Conservation (phyloP, 202 grass and related monocot genomes). For the Setaria italica region DNA sequence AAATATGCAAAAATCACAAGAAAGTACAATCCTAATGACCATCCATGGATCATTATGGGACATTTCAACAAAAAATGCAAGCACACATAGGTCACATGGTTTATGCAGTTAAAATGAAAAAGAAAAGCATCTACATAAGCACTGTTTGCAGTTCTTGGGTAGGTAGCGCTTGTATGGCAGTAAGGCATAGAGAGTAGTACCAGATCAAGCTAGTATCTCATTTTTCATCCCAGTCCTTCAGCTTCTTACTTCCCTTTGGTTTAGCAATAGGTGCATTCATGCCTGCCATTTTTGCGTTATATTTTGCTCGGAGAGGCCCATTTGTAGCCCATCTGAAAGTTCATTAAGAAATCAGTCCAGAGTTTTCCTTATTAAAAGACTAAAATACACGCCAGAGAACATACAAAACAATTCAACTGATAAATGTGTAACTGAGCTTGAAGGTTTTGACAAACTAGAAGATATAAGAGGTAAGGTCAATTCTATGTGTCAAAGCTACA, state of each 20-base stretch:
- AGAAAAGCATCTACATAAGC: conserved; percentile 24
- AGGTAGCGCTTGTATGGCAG: not conserved
- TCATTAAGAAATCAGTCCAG: conserved; percentile 26
- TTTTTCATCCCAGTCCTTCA: conserved; percentile 90
- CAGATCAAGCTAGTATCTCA: conserved; percentile 38
- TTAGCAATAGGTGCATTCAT: conserved; percentile 91
- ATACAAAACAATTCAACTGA: conserved; percentile 8
- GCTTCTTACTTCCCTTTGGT: conserved; percentile 93
- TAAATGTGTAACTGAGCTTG: conserved; percentile 19
- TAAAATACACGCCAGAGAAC: not conserved
- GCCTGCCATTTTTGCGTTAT: conserved; percentile 92
- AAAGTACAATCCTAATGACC: conserved; percentile 24
- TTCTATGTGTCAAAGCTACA: conserved; percentile 17
- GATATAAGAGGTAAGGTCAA: not conserved
- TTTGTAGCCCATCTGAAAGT: conserved; percentile 83
- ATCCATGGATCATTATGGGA: not conserved
- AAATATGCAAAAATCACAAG: not conserved
- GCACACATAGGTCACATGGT: not conserved
- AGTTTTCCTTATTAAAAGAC: conserved; percentile 41
- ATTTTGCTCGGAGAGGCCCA: conserved; percentile 82
- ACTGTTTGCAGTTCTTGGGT: conserved; percentile 7
- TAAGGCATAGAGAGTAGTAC: conserved; percentile 27
- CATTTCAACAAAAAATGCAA: not conserved
- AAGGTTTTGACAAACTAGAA: not conserved
- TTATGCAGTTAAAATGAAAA: conserved; percentile 19